phyloP scores from a whole-genome alignment of 148 eudicot genomes.

The Mesembryanthemum crystallinum region DNA sequence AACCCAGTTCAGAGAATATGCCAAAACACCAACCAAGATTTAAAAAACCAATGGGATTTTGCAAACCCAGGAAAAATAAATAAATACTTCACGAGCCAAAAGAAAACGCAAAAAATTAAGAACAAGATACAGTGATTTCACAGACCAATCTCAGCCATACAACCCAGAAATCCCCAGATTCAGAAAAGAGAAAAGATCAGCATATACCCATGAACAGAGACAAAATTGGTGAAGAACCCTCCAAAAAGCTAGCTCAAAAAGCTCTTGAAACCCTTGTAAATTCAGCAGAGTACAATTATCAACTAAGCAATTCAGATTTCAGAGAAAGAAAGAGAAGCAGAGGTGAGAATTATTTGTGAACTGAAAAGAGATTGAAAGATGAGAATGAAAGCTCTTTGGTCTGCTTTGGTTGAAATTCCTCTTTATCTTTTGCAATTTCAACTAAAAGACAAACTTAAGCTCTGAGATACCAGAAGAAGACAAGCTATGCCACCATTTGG shows the following conservation, averaged over 20 bases:
- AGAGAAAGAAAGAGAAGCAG: constrained; percentile 4
- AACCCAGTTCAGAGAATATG: neutral
- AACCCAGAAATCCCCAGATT: constrained; percentile 20
- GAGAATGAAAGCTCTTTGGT: neutral
- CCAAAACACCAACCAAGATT: neutral
- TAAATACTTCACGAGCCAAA: neutral
- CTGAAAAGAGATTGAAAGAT: neutral
- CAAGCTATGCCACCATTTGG: constrained; percentile 11
- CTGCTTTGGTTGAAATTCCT: constrained; percentile 12
- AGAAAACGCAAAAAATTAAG: neutral
- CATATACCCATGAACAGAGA: constrained; percentile 21
- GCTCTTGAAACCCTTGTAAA: too few species aligned
- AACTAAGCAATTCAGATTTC: neutral
- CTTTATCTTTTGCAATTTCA: neutral
- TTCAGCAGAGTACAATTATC: neutral
- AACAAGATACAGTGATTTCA: neutral
- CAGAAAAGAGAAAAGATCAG: neutral
- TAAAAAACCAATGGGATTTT: neutral
- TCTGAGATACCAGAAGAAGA: constrained; percentile 13
- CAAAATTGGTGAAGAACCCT: neutral
- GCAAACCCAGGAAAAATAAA: neutral
- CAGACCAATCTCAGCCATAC: constrained; percentile 25
- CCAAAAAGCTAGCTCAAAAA: neutral
- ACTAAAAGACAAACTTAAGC: constrained; percentile 8
- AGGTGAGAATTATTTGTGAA: neutral